Conservation (phyloP, 2,329 filamentous ascomycete species). For the Sporothrix pseudoabietina region DNA sequence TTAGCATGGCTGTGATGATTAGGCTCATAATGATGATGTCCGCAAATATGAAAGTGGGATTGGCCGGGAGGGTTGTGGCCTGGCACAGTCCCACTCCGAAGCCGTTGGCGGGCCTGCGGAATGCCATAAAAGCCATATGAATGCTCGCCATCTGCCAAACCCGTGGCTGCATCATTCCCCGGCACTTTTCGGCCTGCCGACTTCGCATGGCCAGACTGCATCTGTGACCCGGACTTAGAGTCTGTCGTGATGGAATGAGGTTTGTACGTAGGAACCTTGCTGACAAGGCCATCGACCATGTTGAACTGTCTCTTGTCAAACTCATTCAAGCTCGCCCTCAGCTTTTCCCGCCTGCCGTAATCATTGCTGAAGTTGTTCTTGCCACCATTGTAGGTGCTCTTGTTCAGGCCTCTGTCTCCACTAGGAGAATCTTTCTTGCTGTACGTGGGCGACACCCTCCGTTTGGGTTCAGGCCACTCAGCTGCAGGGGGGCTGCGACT, state of each 20-base stretch:
- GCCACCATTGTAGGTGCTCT: not conserved
- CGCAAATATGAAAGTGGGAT: not conserved
- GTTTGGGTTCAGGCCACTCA: not conserved
- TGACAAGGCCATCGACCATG: slow-evolving; percentile 33
- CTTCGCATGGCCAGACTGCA: not conserved
- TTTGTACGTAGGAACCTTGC: slow-evolving; percentile 22
- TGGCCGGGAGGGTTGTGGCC: not conserved
- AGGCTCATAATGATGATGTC: not conserved
- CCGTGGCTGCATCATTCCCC: not conserved
- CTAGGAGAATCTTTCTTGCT: slow-evolving; percentile 22
- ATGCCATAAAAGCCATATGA: not conserved
- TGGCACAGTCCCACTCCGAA: not conserved
- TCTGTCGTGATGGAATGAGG: not conserved
- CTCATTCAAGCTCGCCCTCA: slow-evolving; percentile 30
- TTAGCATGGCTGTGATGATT: slow-evolving; percentile 30
- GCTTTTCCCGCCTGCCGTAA: not conserved
- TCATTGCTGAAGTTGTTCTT: not conserved
- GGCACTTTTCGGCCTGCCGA: not conserved
- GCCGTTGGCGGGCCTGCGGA: not conserved
- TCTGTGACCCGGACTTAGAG: slow-evolving; percentile 15
- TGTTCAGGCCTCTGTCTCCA: slow-evolving; percentile 23
- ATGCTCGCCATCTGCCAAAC: not conserved
- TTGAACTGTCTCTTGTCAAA: slow-evolving; percentile 36
- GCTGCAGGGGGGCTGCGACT: not conserved
- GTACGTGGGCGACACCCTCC: not conserved